These are phyloP conservation scores for Nepenthes gracilis DNA, from an alignment of 148 eudicot species.

Conservation along the genomic window DNA sequence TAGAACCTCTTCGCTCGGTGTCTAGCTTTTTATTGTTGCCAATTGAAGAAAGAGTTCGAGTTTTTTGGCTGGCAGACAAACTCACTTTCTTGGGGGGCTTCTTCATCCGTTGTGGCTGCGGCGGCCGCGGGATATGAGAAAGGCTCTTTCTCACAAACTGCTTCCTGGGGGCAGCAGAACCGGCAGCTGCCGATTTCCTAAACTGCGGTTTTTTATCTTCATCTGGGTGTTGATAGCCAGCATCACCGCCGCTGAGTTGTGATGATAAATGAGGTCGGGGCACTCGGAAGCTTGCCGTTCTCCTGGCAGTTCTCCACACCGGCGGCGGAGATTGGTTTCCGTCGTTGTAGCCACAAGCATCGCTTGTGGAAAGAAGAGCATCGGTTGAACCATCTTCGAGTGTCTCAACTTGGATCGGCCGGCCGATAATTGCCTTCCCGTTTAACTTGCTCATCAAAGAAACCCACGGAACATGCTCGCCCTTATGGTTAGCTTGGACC, in stretches of 20 bases:
- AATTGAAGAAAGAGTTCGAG: constrained; percentile 53
- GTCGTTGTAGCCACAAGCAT: constrained; percentile 20
- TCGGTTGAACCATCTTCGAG: constrained; percentile 70
- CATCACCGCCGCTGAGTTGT: constrained; percentile 25
- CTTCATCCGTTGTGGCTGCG: constrained; percentile 18
- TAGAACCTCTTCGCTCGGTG: constrained; percentile 15
- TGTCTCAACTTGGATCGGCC: constrained; percentile 75
- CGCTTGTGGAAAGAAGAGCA: constrained; percentile 25
- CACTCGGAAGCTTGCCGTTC: constrained; percentile 56
- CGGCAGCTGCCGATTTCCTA: constrained; percentile 20
- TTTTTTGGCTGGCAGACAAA: constrained; percentile 51
- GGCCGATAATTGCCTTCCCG: constrained; percentile 88
- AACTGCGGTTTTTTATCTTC: constrained; percentile 20
- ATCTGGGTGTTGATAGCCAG: constrained; percentile 21
- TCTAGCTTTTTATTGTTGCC: constrained; percentile 35
- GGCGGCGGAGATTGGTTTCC: constrained; percentile 22
- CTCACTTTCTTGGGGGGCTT: constrained; percentile 34
- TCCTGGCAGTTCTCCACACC: constrained; percentile 66
- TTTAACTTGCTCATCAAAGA: constrained; percentile 84
- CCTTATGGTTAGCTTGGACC: constrained; percentile 68
- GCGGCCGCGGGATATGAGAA: constrained; percentile 14
- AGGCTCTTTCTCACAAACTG: constrained; percentile 11
- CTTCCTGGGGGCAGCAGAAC: constrained; percentile 18
- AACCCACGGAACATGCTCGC: constrained; percentile 88
- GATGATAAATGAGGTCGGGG: constrained; percentile 47